These are phyloP conservation scores for Aspergillus ustus DNA, from an alignment of 2,329 filamentous ascomycete species.

Conservation along the genomic window DNA sequence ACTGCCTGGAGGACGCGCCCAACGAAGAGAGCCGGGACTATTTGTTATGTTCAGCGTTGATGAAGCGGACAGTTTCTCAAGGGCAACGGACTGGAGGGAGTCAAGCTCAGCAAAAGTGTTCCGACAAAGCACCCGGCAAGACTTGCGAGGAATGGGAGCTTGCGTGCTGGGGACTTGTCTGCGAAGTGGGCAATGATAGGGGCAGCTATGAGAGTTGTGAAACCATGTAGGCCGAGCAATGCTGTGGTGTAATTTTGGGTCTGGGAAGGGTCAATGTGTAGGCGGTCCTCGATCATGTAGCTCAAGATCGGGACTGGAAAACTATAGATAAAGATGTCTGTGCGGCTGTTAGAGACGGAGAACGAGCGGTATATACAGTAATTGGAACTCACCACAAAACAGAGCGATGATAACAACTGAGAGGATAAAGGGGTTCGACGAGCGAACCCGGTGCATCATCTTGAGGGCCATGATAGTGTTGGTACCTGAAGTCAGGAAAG, in stretches of 20 bases:
- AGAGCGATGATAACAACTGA: too few relatives aligned
- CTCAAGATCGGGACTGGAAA: conserved; percentile 32
- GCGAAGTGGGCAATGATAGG: conserved; percentile 19
- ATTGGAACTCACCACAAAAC: too few relatives aligned
- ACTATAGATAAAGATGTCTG: conserved; percentile 31
- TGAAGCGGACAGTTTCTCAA: background rate
- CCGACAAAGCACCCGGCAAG: conserved; percentile 19
- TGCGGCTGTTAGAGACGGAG: too few relatives aligned
- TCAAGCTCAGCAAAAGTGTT: conserved; percentile 19
- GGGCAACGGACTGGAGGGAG: conserved; percentile 17
- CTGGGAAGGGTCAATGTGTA: conserved; percentile 22
- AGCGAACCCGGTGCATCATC: too few relatives aligned
- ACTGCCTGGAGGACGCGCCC: conserved; percentile 30
- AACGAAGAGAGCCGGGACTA: conserved; percentile 21
- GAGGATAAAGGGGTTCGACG: too few relatives aligned
- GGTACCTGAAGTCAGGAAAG: too few relatives aligned
- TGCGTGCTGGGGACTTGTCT: conserved; percentile 16
- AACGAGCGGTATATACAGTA: too few relatives aligned
- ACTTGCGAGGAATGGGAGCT: conserved; percentile 18
- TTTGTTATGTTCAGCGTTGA: background rate
- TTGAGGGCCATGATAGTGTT: too few relatives aligned
- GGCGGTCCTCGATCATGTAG: conserved; percentile 27
- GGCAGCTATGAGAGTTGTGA: conserved; percentile 20
- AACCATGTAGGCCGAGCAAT: conserved; percentile 26
- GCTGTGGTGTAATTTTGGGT: conserved; percentile 24